Base-by-base conservation (phyloP, 225 moss, liverwort and hornwort genomes). In the Anthoceros angustus region DNA sequence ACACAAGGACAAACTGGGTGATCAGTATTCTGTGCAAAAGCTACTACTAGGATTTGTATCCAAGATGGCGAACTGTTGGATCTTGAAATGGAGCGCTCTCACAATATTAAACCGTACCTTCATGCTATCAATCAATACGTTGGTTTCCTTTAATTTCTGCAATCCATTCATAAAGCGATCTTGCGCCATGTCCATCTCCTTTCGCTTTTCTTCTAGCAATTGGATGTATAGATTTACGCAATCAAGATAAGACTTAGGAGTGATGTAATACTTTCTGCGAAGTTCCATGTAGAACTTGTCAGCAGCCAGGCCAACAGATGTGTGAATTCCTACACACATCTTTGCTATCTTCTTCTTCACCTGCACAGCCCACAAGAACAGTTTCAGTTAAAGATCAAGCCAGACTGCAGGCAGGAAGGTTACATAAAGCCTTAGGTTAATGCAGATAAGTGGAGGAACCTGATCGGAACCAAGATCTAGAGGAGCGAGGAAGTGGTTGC, bases 161-260 rank as follows among this genome's bases (percentile, higher is more conserved):
- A 94, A 78, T 41, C 93, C 93, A 74, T 94, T 94, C 9, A 90
- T 7, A n/a, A 94, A 87, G 8, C 93, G 80, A 60, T 90, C 90
- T 77, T 94, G 83, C 45, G 90, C 86, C 39, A 66, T 75, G 68
- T 82, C 73, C 67, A 87, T 94, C 66, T 94, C 90, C 41, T 70
- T 67, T 12, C 87, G 73, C 72, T 94, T 94, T 64, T 94, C 93
- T 66, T n/a, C 72, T 6, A 94, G 43, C 7, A 94, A 73, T 8
- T 80, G 67, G 4, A 85, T 90, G 18, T 90, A 94, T 5, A 94
- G 67, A 60, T 94, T 87, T 2, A 94, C 82, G 62, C 93, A 94
- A 73, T 94, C 93, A 2, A 94, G 75, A 63, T 94, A 94, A 10
- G 93, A 90, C 79, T 94, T 94, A 12, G 93, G 93, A 10, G 93